Conservation (phyloP, 805 yeast species). For the Grigorovia yakushimaensis region DNA sequence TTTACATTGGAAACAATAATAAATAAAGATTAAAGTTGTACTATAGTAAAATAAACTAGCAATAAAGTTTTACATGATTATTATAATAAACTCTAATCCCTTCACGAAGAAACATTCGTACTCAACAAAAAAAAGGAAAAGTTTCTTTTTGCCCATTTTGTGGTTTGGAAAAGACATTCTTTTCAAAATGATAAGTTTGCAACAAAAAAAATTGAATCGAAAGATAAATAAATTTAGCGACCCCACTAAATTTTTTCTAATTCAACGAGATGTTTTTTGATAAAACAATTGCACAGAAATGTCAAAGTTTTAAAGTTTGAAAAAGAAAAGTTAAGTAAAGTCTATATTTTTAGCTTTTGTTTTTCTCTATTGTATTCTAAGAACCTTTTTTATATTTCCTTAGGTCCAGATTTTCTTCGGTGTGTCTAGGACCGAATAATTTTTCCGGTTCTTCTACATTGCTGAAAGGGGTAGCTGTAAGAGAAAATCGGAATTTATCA, state of each 20-base stretch:
- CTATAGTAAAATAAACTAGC: neutral
- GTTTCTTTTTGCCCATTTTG: neutral
- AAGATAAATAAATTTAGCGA: neutral
- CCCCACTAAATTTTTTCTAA: neutral
- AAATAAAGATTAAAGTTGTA: neutral
- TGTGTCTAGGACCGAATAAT: neutral
- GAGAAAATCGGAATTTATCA: neutral
- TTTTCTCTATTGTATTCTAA: neutral
- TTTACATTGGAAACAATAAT: neutral
- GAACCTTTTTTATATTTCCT: neutral
- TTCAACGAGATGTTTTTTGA: neutral
- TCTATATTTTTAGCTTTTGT: neutral
- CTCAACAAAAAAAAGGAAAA: neutral
- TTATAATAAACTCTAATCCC: neutral
- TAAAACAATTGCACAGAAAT: too few species aligned
- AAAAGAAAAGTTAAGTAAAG: neutral
- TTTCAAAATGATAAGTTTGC: neutral
- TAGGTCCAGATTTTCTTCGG: neutral
- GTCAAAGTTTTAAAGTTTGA: neutral
- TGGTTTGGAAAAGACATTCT: neutral
- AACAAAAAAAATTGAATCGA: neutral
- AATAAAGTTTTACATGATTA: neutral
- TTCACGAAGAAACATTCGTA: neutral
- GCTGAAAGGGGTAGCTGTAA: neutral
- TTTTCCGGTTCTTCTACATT: neutral